Percentiles rank a stretch among this genome's conserved stretches.
Conservation (phyloP, 2,329 filamentous ascomycete genomes). For the Macrophomina phaseolina region DNA sequence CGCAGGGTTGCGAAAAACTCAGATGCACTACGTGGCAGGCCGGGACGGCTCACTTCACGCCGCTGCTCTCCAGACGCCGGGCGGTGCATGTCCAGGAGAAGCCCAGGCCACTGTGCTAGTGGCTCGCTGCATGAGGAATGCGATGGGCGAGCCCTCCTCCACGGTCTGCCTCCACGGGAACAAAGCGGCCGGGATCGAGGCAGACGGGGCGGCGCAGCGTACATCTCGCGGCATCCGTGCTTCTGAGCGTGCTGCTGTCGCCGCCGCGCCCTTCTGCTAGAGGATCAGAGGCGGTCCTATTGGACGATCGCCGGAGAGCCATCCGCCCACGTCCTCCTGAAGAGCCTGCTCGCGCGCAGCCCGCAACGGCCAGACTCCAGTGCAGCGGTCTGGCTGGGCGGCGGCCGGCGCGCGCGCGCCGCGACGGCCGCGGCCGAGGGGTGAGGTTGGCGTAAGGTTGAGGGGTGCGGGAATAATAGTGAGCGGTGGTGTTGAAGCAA, state of each 20-base stretch:
- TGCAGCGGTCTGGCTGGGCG: background rate
- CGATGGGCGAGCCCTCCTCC: conserved; percentile 13
- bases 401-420: background rate
- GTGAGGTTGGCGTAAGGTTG: conserved; percentile 25
- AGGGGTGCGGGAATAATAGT: conserved; percentile 11
- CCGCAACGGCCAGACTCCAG: background rate
- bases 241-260: conserved; percentile 13
- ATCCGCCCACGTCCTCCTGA: conserved; percentile 12
- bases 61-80: conserved; percentile 10
- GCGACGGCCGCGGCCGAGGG: background rate
- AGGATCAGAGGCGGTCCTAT: conserved; percentile 20
- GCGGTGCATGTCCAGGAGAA: conserved; percentile 15
- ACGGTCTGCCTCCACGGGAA: background rate
- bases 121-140: conserved; percentile 20
- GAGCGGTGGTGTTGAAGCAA: conserved; percentile 17
- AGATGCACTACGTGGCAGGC: conserved; percentile 24
- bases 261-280: conserved; percentile 15
- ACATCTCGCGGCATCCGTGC: conserved; percentile 13
- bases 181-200: background rate
- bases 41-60: conserved; percentile 21
- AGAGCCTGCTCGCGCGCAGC: background rate
- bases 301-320: conserved; percentile 22
- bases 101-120: conserved; percentile 1
- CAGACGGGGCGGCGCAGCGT: conserved; percentile 9
- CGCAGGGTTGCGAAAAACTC: conserved; percentile 18